phyloP scores from a whole-genome alignment of 169 alveolate species.

The Fabrea salina region DNA sequence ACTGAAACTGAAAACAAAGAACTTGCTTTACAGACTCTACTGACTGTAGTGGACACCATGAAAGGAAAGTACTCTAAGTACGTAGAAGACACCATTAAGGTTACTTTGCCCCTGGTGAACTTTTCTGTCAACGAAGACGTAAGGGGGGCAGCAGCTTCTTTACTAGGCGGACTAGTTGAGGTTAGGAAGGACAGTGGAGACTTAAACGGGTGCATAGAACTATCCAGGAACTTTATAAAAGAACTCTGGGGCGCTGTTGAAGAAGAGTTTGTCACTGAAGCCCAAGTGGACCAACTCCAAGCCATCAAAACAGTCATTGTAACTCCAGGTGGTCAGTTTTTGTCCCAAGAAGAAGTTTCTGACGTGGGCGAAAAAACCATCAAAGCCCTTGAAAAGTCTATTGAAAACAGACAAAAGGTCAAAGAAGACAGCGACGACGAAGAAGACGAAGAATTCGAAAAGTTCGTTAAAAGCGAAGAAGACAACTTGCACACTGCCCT shows the following conservation, averaged over 20 bases:
- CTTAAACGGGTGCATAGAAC: background rate
- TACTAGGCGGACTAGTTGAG: conserved; percentile 53
- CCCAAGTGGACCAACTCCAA: conserved; percentile 44
- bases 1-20: conserved; percentile 78
- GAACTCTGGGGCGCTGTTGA: conserved; percentile 51
- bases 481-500: conserved; percentile 70
- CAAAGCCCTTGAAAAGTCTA: background rate
- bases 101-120: conserved; percentile 39
- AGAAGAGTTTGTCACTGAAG: conserved; percentile 60
- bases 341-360: conserved; percentile 13
- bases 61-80: conserved; percentile 48
- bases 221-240: conserved; percentile 43
- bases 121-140: conserved; percentile 56
- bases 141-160: conserved; percentile 57
- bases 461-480: conserved; percentile 24
- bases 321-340: background rate
- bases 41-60: conserved; percentile 60
- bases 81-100: conserved; percentile 45
- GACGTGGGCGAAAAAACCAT: conserved; percentile 19
- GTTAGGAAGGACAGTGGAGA: conserved; percentile 30
- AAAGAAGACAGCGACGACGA: conserved; percentile 26
- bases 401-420: background rate
- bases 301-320: conserved; percentile 54
- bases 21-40: conserved; percentile 60
- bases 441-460: conserved; percentile 10